Base-by-base conservation (phyloP, 1,284 basidiomycete species). In the Rhodotorula sp. region DNA sequence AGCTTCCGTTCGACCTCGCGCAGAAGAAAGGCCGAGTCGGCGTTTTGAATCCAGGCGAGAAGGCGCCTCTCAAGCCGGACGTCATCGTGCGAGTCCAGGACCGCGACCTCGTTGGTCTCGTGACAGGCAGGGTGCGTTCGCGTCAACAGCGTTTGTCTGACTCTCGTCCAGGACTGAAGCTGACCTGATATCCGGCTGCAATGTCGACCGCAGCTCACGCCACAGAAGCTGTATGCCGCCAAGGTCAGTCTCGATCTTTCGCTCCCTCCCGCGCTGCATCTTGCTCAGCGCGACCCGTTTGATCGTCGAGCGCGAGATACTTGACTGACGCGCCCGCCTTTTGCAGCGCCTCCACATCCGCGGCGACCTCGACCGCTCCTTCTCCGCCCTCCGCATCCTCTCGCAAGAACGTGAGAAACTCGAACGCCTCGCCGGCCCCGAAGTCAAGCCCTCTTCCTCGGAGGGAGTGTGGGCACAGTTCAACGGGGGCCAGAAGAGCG, bases 171-270 rank as follows among this genome's bases (percentile, higher is more conserved):
- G 46, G 46, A 47, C 46, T 17, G 17, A 47, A 47, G 46, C 46
- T 22, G 46, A 13, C 22, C 17, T 47, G 17, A 47, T 47, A 44
- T 20, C n/a, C 2, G 15, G 29, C n/a, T n/a, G 2, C 47, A 30
- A 22, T 59, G 9, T 48, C 29, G 29, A 2, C 19, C 9, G 29
- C 55, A 67, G 66, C 39, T 65, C 19, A 65, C 62, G 47, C 70
- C 70, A 20, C 64, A 69, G 29, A 68, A 72, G 46, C 59, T 68
- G 20, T 72, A 52, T 32, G 70, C 60, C 27, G 70, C 70, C 24
- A 72, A 69, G 58, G 66, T 64, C 24, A 22, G 61, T 30, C 27
- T 30, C 11, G 19, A 22, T 22, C 15, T 11, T 15, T 53, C 39
- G n/a, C 20, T 36, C 19, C n/a, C 29, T 13, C 46, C 22, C 44